A percentile compares a stretch with the other conserved stretches of the same genome.
phyloP scores from a whole-genome alignment of 768 basidiomycete genomes.

The Phanerodontia chrysosporium region DNA sequence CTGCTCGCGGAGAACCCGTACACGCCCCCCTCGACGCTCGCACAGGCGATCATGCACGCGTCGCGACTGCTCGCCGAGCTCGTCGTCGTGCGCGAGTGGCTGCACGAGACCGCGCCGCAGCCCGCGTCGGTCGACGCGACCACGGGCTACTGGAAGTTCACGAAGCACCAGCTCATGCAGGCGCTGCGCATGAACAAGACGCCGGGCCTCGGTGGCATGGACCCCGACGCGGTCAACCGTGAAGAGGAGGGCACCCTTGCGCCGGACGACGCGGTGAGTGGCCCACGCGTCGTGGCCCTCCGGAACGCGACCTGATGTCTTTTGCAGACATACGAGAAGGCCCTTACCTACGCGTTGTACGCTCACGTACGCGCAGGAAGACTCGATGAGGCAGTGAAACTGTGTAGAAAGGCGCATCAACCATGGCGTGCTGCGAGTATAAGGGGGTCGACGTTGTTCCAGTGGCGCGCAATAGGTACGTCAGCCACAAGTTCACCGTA shows the following conservation, averaged over 20 bases:
- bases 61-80: slow-evolving; percentile 72
- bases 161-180: slow-evolving; percentile 71
- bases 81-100: slow-evolving; percentile 82
- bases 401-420: slow-evolving; percentile 79
- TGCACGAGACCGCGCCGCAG: slow-evolving; percentile 72
- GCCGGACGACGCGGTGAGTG: slow-evolving; percentile 72
- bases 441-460: slow-evolving; percentile 75
- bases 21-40: slow-evolving; percentile 72
- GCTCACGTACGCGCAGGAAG: slow-evolving; percentile 81
- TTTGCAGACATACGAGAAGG: slow-evolving; percentile 73
- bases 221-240: slow-evolving; percentile 74
- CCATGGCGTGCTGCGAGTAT: slow-evolving; percentile 92
- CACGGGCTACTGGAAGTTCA: slow-evolving; percentile 82
- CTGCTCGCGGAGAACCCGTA: slow-evolving; percentile 74
- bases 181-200: slow-evolving; percentile 44
- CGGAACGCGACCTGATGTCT: neutral
- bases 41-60: slow-evolving; percentile 64
- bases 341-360: slow-evolving; percentile 72
- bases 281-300: neutral
- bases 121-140: slow-evolving; percentile 61
- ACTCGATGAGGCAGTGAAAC: slow-evolving; percentile 76
- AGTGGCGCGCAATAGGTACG: slow-evolving; percentile 75
- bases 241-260: slow-evolving; percentile 58
- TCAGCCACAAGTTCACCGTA: too few relatives aligned
- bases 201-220: slow-evolving; percentile 58